These are phyloP conservation scores for Metschnikowia borealis DNA, from an alignment of 805 yeast species.

Conservation along the genomic window DNA sequence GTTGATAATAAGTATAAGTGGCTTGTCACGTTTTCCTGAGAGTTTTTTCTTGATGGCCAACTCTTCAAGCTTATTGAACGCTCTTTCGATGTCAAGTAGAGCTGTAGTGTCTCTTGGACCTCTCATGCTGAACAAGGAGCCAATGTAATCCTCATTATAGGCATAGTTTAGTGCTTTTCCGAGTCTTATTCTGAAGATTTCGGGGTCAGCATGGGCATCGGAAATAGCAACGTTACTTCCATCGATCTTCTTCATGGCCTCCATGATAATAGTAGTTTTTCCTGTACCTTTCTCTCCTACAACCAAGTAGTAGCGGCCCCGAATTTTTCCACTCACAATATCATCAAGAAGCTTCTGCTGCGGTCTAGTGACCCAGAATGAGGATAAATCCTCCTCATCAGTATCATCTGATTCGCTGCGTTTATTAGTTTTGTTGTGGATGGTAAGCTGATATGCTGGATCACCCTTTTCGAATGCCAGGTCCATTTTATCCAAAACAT, in stretches of 20 bases:
- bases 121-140: slow-evolving; percentile 71
- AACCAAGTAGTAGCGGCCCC: slow-evolving; percentile 66
- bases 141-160: slow-evolving; percentile 77
- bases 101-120: slow-evolving; percentile 89
- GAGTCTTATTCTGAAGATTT: slow-evolving; percentile 68
- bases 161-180: slow-evolving; percentile 74
- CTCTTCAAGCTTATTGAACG: slow-evolving; percentile 69
- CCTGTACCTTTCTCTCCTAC: slow-evolving; percentile 89
- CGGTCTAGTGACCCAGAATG: slow-evolving; percentile 63
- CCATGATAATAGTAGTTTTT: slow-evolving; percentile 69
- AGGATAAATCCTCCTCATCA: slow-evolving; percentile 25
- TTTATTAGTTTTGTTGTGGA: slow-evolving; percentile 44
- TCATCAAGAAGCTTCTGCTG: slow-evolving; percentile 64
- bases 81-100: slow-evolving; percentile 74
- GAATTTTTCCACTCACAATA: slow-evolving; percentile 57
- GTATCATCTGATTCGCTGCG: slow-evolving; percentile 13
- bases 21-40: slow-evolving; percentile 38
- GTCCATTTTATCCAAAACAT: slow-evolving; percentile 62
- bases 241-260: slow-evolving; percentile 59
- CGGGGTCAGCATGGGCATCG: slow-evolving; percentile 86
- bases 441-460: slow-evolving; percentile 55
- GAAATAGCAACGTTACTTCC: slow-evolving; percentile 65
- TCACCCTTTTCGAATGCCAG: slow-evolving; percentile 66
- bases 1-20: slow-evolving; percentile 67
- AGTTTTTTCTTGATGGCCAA: slow-evolving; percentile 54